These are phyloP conservation scores for Haplosporangium sp. DNA, from an alignment of 371 early-diverging fungal genomes.

Conservation along the genomic window DNA sequence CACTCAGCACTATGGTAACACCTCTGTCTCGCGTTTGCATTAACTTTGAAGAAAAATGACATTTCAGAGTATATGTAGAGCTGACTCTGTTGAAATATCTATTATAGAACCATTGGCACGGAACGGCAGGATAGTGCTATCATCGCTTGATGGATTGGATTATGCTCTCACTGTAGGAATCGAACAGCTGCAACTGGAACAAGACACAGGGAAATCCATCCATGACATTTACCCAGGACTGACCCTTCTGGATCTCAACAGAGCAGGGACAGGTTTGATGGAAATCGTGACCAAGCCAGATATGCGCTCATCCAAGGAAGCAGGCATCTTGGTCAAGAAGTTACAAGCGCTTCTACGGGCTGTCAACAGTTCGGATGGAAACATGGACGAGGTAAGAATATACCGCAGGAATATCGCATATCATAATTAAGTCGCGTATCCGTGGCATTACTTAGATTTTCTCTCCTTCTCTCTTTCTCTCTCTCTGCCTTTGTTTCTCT, in stretches of 20 bases:
- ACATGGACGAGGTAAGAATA: slow-evolving; percentile 82
- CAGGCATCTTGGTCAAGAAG: slow-evolving; percentile 80
- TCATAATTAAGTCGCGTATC: too few species aligned
- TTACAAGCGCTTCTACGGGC: slow-evolving; percentile 79
- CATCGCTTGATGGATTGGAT: slow-evolving; percentile 65
- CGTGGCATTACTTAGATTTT: too few species aligned
- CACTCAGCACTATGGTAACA: slow-evolving; percentile 85
- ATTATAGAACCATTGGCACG: slow-evolving; percentile 74
- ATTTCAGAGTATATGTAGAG: too few species aligned
- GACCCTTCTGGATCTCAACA: slow-evolving; percentile 85
- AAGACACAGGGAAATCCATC: slow-evolving; percentile 91
- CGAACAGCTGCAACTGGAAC: slow-evolving; percentile 90
- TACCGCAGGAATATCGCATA: too few species aligned
- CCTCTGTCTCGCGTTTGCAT: too few species aligned
- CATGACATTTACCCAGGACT: slow-evolving; percentile 71
- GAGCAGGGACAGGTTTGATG: slow-evolving; percentile 88
- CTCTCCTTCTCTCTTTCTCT: neutral
- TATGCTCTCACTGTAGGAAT: slow-evolving; percentile 69
- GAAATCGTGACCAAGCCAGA: slow-evolving; percentile 94
- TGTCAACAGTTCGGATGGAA: slow-evolving; percentile 79
- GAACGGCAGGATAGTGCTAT: slow-evolving; percentile 67
- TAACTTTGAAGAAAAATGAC: neutral
- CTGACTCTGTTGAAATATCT: too few species aligned
- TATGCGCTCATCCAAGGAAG: slow-evolving; percentile 79
- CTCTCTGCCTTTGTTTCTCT: neutral